Evolutionary conservation across 257 asterid species (phyloP), one percentile per base, ranked within the genome.

Genomic region (Penstemon newberryi): DNA sequence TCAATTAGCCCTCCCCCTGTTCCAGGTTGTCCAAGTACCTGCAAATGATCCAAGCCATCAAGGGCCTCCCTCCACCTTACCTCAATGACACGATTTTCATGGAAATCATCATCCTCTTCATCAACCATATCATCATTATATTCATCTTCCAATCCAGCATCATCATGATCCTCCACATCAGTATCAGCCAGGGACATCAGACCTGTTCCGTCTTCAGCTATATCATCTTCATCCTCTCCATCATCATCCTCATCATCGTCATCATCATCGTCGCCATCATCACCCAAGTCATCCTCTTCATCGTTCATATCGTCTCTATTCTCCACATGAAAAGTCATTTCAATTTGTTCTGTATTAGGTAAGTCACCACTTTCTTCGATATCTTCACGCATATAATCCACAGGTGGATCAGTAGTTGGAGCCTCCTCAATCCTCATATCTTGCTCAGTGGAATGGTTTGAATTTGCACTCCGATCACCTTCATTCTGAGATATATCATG

Each of bases 11-110:
- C 85, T 60, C 97, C 96, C 63, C 92, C 90, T 36, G 88, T 73
- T 67, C 96, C 97, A 78, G 94, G 90, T 75, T 87, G 97, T 57
- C 97, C 97, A 56, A 87, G 91, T 65, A 85, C 96, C 83, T 91
- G 99, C 78, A 93, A 76, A 86, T 89, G 97, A 80, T 93, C 97
- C 64, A 93, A 79, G 65, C 97, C 96, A 49, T 93, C 99, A 66
- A 90, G 87, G 76, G 96, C 96, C 79, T 93, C 99, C 82, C 97
- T 91, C 99, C 97, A 93, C 80, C 99, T 83, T 39, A 93, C 97
- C 86, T 93, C 99, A 77, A 93, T 93, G 56, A 93, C 96, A 69
- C 87, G 90, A 79, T 93, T 93, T 85, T 89, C 99, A 78, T 87
- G 96, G 78, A 90, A 91, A 84, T 89, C 97, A 55, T 90, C 97